Conservation (phyloP, 2,329 filamentous ascomycete genomes). For the Canariomyces notabilis region DNA sequence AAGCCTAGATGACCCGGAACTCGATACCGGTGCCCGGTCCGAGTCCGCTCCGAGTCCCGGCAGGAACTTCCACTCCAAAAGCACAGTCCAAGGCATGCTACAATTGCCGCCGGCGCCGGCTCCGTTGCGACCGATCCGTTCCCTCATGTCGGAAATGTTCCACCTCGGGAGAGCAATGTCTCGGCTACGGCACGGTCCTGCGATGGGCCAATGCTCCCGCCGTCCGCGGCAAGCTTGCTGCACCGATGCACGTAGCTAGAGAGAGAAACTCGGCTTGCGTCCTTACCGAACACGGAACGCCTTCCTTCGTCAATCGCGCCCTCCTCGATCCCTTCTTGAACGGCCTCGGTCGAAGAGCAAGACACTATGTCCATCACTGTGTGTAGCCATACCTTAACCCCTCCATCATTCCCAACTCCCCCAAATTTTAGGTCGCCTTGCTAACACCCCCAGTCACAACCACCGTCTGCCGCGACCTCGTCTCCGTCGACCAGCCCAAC, state of each 20-base stretch:
- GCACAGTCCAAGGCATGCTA: slow-evolving; percentile 44
- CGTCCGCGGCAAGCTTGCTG: slow-evolving; percentile 41
- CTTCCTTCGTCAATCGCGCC: slow-evolving; percentile 19
- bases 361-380: slow-evolving; percentile 50
- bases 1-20: neutral
- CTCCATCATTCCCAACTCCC: neutral
- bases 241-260: neutral
- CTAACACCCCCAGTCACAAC: slow-evolving; percentile 32
- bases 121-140: slow-evolving; percentile 57
- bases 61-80: neutral
- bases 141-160: slow-evolving; percentile 57
- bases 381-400: slow-evolving; percentile 23
- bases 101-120: slow-evolving; percentile 56
- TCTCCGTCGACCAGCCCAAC: slow-evolving; percentile 40
- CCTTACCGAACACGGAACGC: neutral
- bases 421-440: neutral
- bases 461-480: slow-evolving; percentile 50
- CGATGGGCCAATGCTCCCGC: slow-evolving; percentile 53
- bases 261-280: too few species aligned
- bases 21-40: slow-evolving; percentile 7
- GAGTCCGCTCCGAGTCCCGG: too few species aligned
- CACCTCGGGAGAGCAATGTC: slow-evolving; percentile 51
- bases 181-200: slow-evolving; percentile 57
- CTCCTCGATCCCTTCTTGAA: slow-evolving; percentile 53
- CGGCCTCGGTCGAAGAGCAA: slow-evolving; percentile 42